These are phyloP conservation scores for Tetragonia tetragonoides DNA, from an alignment of 148 eudicot species.

Conservation along the genomic window DNA sequence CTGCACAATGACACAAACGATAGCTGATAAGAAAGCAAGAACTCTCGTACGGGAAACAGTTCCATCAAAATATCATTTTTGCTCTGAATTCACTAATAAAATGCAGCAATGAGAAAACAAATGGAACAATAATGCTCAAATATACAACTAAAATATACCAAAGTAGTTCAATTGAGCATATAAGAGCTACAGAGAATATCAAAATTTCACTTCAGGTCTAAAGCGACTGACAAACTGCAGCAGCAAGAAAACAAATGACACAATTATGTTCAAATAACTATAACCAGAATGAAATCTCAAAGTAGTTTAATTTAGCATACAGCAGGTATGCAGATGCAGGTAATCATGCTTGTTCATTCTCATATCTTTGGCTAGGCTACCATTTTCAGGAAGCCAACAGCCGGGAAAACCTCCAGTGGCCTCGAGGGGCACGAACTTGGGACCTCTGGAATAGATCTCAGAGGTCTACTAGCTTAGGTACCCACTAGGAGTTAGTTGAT, in stretches of 20 bases:
- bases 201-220: not conserved
- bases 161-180: not conserved
- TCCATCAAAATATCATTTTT: not conserved
- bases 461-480: no score
- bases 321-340: no score
- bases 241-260: not conserved
- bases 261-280: not conserved
- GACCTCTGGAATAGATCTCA: no score
- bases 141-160: not conserved
- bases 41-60: not conserved
- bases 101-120: not conserved
- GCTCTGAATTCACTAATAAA: not conserved
- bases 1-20: constrained; percentile 38
- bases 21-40: constrained; percentile 10
- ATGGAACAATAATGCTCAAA: not conserved
- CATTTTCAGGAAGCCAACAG: no score
- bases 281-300: not conserved
- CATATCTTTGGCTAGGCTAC: no score
- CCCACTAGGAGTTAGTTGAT: no score
- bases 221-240: no score
- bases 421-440: no score
- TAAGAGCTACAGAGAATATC: not conserved
- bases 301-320: not conserved
- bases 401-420: no score
- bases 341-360: no score